A percentile compares a stretch with the other conserved stretches of the same genome.
phyloP scores from a whole-genome alignment of 1,139 yeast species.

The Zygoascus sp. region DNA sequence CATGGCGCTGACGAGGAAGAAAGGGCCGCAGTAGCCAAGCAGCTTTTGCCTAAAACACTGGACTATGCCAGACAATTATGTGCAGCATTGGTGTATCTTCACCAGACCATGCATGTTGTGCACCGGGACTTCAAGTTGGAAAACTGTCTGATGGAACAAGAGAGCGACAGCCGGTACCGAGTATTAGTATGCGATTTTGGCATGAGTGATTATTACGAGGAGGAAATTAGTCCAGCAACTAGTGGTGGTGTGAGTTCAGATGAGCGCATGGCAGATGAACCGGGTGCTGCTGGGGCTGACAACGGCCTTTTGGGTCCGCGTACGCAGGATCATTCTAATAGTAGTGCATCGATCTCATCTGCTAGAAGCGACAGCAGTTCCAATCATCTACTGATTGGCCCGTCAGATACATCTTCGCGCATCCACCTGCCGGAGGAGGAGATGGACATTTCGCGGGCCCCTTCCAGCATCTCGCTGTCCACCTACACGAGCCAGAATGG shows the following conservation, averaged over 20 bases:
- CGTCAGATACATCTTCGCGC: conserved; percentile 9
- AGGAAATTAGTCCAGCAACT: too few species aligned
- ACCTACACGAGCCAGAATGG: conserved; percentile 37
- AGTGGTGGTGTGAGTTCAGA: too few species aligned
- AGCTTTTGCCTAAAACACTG: conserved; percentile 11
- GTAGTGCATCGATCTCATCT: conserved; percentile 9
- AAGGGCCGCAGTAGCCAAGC: conserved; percentile 1
- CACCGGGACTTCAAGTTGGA: conserved; percentile 91
- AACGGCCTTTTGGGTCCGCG: background rate
- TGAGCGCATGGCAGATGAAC: background rate
- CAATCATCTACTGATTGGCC: conserved; percentile 11
- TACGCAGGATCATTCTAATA: conserved; percentile 5
- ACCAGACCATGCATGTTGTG: conserved; percentile 56
- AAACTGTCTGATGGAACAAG: conserved; percentile 60
- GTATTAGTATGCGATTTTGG: conserved; percentile 77
- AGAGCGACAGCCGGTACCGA: conserved; percentile 27
- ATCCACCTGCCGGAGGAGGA: background rate
- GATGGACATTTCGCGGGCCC: background rate
- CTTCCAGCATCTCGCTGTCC: conserved; percentile 2
- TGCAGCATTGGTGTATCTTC: conserved; percentile 66
- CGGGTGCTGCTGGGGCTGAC: background rate
- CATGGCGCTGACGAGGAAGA: conserved; percentile 34
- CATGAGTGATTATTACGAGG: conserved; percentile 53
- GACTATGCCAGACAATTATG: conserved; percentile 52
- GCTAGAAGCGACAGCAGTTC: conserved; percentile 6